phyloP scores from a whole-genome alignment of 192 early-diverging fungal species.

The Coemansia sp. region DNA sequence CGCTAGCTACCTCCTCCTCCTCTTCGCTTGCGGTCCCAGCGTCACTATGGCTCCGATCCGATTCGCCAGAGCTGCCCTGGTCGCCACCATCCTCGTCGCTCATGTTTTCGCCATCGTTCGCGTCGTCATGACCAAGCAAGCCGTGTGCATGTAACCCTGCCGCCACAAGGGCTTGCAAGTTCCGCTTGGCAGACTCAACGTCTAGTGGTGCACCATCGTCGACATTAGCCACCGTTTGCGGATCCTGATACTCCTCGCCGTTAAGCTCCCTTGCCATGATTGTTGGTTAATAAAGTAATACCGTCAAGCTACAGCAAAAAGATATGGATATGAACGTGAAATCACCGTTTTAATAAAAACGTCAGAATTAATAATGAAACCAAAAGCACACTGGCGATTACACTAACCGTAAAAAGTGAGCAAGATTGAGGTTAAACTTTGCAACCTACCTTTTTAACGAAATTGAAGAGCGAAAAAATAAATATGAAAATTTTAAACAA shows the following conservation, averaged over 20 bases:
- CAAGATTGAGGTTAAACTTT: no score
- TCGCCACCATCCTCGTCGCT: conserved; percentile 14
- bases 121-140: conserved; percentile 21
- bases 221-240: not conserved
- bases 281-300: not conserved
- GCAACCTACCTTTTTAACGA: no score
- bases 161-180: conserved; percentile 44
- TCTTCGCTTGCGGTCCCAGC: conserved; percentile 1
- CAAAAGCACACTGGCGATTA: no score
- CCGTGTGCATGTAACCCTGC: conserved; percentile 48
- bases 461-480: no score
- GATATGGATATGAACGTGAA: not conserved
- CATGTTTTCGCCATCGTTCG: conserved; percentile 9
- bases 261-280: not conserved
- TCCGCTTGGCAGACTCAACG: conserved; percentile 49
- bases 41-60: conserved; percentile 8
- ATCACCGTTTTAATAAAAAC: not conserved
- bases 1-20: conserved; percentile 13
- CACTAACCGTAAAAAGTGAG: no score
- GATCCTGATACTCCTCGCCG: not conserved
- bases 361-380: no score
- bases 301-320: not conserved
- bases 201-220: conserved; percentile 15
- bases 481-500: no score
- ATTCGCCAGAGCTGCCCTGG: not conserved